These are phyloP conservation scores for Primulina tabacum DNA, from an alignment of 257 asterid genomes.

Conservation along the genomic window DNA sequence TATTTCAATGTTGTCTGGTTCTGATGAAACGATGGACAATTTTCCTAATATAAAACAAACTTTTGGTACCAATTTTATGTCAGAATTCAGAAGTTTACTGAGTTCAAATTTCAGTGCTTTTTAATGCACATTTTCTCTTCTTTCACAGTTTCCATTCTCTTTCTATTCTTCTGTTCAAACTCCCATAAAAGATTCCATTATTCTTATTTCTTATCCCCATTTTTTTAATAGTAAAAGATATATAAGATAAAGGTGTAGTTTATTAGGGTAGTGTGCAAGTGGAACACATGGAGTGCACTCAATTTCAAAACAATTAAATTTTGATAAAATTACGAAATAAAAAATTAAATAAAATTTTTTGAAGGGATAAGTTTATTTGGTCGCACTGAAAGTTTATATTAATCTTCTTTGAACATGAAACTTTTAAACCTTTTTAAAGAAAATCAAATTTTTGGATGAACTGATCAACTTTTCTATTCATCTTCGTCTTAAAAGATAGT, in stretches of 20 bases:
- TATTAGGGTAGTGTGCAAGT: slow-evolving; percentile 6
- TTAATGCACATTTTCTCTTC: slow-evolving; percentile 19
- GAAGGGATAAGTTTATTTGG: not conserved
- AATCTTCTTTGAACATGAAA: too few relatives aligned
- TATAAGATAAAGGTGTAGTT: not conserved
- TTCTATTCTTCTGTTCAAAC: slow-evolving; percentile 49
- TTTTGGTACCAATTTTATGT: not conserved
- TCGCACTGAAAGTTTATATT: too few relatives aligned
- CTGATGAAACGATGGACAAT: slow-evolving; percentile 33
- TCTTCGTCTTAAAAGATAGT: too few relatives aligned
- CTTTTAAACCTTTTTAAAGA: too few relatives aligned
- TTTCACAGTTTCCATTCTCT: slow-evolving; percentile 76
- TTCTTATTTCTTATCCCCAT: slow-evolving; percentile 25
- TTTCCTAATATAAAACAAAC: slow-evolving; percentile 34
- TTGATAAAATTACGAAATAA: not conserved
- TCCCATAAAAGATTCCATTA: slow-evolving; percentile 50
- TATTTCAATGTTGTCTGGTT: slow-evolving; percentile 47
- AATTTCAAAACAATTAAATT: not conserved
- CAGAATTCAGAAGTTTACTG: not conserved
- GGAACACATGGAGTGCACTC: slow-evolving; percentile 31
- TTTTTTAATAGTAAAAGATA: not conserved
- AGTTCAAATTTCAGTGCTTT: slow-evolving; percentile 54
- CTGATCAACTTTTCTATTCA: too few relatives aligned
- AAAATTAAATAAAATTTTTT: not conserved
- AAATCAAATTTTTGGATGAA: too few relatives aligned